Percentiles rank a stretch among this genome's conserved stretches.
Conservation (phyloP, 169 alveolate species). For the Eimeria mitis region DNA sequence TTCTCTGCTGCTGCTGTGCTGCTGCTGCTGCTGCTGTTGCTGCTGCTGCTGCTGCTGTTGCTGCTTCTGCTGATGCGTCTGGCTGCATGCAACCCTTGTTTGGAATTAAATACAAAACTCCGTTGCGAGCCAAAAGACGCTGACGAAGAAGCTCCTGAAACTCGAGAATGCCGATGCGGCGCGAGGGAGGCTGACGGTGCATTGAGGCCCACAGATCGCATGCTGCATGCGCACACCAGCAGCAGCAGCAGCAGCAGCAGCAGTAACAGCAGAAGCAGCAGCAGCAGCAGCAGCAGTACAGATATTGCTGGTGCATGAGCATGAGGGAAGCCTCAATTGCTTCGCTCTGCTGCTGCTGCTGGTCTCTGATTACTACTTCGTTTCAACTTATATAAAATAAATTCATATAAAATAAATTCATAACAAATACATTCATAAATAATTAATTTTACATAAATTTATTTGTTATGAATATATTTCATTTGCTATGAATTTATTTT, state of each 20-base stretch:
- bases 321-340: neutral
- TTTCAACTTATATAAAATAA: no score
- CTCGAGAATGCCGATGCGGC: neutral
- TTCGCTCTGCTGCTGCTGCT: neutral
- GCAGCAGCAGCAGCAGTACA: neutral
- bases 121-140: neutral
- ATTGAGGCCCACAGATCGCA: constrained; percentile 62
- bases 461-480: no score
- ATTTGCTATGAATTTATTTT: no score
- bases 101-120: constrained; percentile 24
- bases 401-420: no score
- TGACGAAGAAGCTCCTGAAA: constrained; percentile 42
- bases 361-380: neutral
- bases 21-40: neutral
- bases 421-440: no score
- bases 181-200: constrained; percentile 4
- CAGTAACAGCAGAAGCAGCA: neutral
- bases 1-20: neutral
- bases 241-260: constrained; percentile 8
- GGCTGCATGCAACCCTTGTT: neutral
- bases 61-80: neutral
- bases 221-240: constrained; percentile 2
- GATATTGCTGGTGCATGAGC: neutral
- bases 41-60: neutral
- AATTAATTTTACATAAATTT: no score